phyloP scores from a whole-genome alignment of 768 basidiomycete species.

The Candolleomyces eurysporus region DNA sequence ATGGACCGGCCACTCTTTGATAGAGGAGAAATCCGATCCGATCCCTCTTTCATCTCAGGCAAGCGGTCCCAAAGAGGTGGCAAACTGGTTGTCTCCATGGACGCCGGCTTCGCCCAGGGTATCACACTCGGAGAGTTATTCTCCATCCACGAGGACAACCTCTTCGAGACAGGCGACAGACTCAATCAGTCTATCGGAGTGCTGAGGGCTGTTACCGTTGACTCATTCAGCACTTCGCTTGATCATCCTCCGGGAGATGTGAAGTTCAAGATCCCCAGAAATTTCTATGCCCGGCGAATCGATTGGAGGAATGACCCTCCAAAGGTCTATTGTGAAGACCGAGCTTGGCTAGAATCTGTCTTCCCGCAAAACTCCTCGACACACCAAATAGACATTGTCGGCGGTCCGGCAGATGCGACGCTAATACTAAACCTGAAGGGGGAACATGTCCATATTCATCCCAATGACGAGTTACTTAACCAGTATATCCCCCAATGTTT shows the following conservation, averaged over 20 bases:
- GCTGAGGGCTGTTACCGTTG: conserved; percentile 19
- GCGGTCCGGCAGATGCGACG: conserved; percentile 13
- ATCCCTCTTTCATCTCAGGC: conserved; percentile 25
- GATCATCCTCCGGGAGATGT: background rate
- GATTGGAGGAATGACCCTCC: conserved; percentile 15
- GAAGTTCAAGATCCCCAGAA: conserved; percentile 10
- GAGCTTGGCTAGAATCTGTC: conserved; percentile 22
- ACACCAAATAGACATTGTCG: conserved; percentile 13
- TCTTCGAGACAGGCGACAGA: conserved; percentile 13
- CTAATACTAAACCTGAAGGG: conserved; percentile 18
- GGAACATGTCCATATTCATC: conserved; percentile 19
- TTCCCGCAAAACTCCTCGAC: conserved; percentile 15
- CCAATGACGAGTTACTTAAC: conserved; percentile 20
- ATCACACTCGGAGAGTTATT: conserved; percentile 26
- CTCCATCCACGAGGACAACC: conserved; percentile 22
- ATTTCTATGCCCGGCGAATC: conserved; percentile 26
- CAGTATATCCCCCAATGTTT: conserved; percentile 19
- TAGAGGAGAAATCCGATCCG: conserved; percentile 22
- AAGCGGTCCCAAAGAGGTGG: conserved; percentile 9
- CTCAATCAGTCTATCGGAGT: conserved; percentile 21
- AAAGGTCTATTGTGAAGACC: conserved; percentile 22
- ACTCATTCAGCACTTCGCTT: conserved; percentile 20
- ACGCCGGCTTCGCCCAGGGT: conserved; percentile 32
- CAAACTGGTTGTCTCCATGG: conserved; percentile 13
- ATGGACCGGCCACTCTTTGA: conserved; percentile 33